Base-by-base conservation (phyloP, 352 stramenopile genomes). In the Globisporangium splendens region DNA sequence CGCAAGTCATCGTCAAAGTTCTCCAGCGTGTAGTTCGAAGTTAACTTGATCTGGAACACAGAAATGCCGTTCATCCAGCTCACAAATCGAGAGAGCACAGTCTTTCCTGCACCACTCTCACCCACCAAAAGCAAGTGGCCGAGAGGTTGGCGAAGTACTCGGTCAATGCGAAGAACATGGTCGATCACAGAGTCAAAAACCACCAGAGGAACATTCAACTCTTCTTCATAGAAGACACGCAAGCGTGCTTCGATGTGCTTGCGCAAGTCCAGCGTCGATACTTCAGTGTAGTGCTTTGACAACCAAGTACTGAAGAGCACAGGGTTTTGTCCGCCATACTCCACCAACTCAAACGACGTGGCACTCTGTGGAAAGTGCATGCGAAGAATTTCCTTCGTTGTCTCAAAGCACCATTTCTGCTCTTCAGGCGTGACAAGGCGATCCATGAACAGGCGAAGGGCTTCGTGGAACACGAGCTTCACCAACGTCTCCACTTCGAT, bases 31-130 rank as follows among this genome's bases (percentile, higher is more conserved):
- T 99, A 99, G 48, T 97, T 95, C 15, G 96, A 98, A 52, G 97
- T 98, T 2, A 98, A 84, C 67, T 99, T 99, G 77, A 99, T 99
- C 71, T 99, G 96, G 76, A 99, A 99, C n/a, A 99, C 97, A 18
- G 86, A 96, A 61, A 99, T 96, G 20, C 97, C 98, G 60, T 99
- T 99, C 96, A 99, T 99, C 98, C 98, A 99, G 46, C 96, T 98
- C 48, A 99, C 97, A 72, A 99, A 99, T 44, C 97, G 97, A 20
- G 95, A 99, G 3, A 99, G 75, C 35, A 99, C 96, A 24, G 97
- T 99, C 75, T 99, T 99, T 52, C 98, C 98, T 13, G 96, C 96
- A 20, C 97, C 98, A 47, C 91, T 98, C 72, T 99, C 97, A 54
- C 98, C 98, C 33, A 99, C 97, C 22, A 99, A 74, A 14, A 99